A percentile compares a stretch with the other conserved stretches of the same genome.
These are phyloP conservation scores for Heterobasidion annosum DNA, from an alignment of 1,284 basidiomycete species.

Conservation along the genomic window DNA sequence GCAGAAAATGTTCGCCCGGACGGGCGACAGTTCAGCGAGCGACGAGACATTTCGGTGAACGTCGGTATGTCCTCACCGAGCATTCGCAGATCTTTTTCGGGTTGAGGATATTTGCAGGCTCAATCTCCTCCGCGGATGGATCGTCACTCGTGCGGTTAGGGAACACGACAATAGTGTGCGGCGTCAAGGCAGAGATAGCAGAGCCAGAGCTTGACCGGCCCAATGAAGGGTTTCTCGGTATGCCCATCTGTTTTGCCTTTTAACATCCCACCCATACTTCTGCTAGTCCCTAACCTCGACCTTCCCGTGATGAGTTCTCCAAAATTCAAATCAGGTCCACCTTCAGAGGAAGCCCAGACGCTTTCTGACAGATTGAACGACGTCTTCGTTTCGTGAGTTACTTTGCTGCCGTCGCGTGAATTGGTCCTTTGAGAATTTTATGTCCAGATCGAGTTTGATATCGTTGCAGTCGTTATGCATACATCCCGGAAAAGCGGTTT, in stretches of 20 bases:
- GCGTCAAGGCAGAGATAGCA: slow-evolving; percentile 90
- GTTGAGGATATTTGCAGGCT: slow-evolving; percentile 36
- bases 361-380: slow-evolving; percentile 79
- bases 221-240: slow-evolving; percentile 76
- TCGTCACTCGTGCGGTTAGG: slow-evolving; percentile 87
- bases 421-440: no score
- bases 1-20: slow-evolving; percentile 68
- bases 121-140: slow-evolving; percentile 85
- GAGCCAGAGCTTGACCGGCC: slow-evolving; percentile 77
- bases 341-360: slow-evolving; percentile 85
- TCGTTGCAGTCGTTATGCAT: slow-evolving; percentile 72
- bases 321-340: slow-evolving; percentile 91
- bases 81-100: no score
- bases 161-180: slow-evolving; percentile 86
- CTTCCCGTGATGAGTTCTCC: slow-evolving; percentile 89
- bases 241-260: slow-evolving; percentile 10
- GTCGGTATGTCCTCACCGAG: slow-evolving; percentile 42
- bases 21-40: slow-evolving; percentile 53
- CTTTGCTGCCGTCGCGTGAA: background rate
- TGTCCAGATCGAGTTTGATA: slow-evolving; percentile 58
- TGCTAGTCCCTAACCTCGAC: slow-evolving; percentile 77
- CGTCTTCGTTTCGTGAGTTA: slow-evolving; percentile 56
- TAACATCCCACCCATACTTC: background rate
- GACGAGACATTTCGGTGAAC: slow-evolving; percentile 65
- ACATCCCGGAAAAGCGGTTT: slow-evolving; percentile 70